These are phyloP conservation scores for Flaveria floridana DNA, from an alignment of 140 eudicot species.

Conservation along the genomic window DNA sequence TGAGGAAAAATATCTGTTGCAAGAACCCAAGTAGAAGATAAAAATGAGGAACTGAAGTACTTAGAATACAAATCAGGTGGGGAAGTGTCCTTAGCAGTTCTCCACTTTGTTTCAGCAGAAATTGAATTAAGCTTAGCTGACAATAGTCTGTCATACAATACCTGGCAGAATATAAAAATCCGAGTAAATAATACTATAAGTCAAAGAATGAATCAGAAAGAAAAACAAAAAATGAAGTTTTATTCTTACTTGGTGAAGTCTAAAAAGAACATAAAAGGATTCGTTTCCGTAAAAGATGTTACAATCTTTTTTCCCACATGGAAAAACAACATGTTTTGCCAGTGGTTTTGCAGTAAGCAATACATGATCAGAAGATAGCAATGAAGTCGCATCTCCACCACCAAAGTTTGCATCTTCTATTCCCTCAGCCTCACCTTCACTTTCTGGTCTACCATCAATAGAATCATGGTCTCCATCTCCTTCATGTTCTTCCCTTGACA, in stretches of 20 bases:
- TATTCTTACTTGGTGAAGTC: slow-evolving; percentile 79
- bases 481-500: slow-evolving; percentile 70
- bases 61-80: slow-evolving; percentile 70
- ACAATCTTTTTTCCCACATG: slow-evolving; percentile 46
- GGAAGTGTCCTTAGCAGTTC: slow-evolving; percentile 50
- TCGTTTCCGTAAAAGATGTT: slow-evolving; percentile 78
- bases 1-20: background rate
- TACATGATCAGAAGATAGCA: slow-evolving; percentile 51
- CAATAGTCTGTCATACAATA: slow-evolving; percentile 69
- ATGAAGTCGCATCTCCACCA: slow-evolving; percentile 44
- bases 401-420: slow-evolving; percentile 48
- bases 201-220: background rate
- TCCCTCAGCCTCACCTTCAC: slow-evolving; percentile 83
- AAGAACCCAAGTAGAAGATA: slow-evolving; percentile 1
- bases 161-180: slow-evolving; percentile 40
- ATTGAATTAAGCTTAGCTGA: slow-evolving; percentile 54
- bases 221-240: background rate
- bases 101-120: slow-evolving; percentile 65
- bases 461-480: slow-evolving; percentile 69
- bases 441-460: slow-evolving; percentile 74
- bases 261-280: slow-evolving; percentile 64
- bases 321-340: slow-evolving; percentile 57
- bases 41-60: slow-evolving; percentile 29
- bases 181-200: background rate
- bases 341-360: slow-evolving; percentile 63